phyloP scores from a whole-genome alignment of 2,329 filamentous ascomycete species.

The Xylaria sp. region DNA sequence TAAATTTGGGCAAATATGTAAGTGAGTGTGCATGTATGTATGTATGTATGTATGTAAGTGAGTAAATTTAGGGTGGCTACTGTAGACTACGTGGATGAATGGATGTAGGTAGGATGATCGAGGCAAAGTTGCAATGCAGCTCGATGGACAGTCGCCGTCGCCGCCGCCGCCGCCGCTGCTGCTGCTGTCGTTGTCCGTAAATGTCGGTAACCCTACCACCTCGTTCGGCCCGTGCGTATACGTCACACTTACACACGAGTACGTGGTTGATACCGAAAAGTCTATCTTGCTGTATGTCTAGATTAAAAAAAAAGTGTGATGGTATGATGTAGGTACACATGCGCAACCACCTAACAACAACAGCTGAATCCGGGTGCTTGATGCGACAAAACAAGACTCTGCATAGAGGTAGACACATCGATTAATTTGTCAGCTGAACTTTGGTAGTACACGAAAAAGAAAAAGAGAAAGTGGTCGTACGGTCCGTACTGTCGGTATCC shows the following conservation, averaged over 20 bases:
- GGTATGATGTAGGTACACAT: background rate
- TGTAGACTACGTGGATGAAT: background rate
- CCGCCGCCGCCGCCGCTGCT: background rate
- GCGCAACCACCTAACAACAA: slow-evolving; percentile 17
- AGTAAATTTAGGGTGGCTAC: slow-evolving; percentile 15
- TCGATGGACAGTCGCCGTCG: background rate
- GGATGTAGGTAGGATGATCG: background rate
- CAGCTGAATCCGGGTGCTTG: slow-evolving; percentile 21
- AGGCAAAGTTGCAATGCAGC: slow-evolving; percentile 22
- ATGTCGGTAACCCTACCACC: slow-evolving; percentile 26
- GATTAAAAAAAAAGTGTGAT: background rate
- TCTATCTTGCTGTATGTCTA: background rate
- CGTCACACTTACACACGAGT: background rate
- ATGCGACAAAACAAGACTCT: background rate
- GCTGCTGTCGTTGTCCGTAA: background rate
- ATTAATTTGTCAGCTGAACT: slow-evolving; percentile 17
- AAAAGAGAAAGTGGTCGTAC: background rate
- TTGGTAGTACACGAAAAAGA: slow-evolving; percentile 10
- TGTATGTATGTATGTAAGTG: slow-evolving; percentile 6
- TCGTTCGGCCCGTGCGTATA: slow-evolving; percentile 21
- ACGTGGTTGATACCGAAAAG: background rate
- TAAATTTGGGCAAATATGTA: slow-evolving; percentile 7
- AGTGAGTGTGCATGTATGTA: too few species aligned
- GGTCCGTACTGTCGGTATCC: slow-evolving; percentile 15
- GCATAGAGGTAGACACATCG: background rate